phyloP scores from a whole-genome alignment of 495 filamentous ascomycete genomes.

The Penicillium simplicissimum region DNA sequence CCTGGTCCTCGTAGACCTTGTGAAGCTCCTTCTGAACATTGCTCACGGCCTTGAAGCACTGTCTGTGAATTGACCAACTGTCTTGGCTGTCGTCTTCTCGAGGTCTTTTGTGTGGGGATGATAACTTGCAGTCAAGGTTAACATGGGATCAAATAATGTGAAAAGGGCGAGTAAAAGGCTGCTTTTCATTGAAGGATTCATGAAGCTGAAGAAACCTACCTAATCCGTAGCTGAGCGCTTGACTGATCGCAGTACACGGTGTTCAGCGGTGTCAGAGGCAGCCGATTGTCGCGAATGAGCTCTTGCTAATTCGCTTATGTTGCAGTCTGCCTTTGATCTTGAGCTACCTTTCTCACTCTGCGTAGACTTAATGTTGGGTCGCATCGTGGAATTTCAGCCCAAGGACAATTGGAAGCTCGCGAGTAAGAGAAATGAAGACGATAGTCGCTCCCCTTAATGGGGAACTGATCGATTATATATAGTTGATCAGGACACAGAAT shows the following conservation, averaged over 20 bases:
- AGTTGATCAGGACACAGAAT: too few species aligned
- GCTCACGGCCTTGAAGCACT: not conserved
- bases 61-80: not conserved
- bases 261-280: not conserved
- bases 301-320: not conserved
- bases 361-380: not conserved
- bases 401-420: not conserved
- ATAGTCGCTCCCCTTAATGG: too few species aligned
- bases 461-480: too few species aligned
- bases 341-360: not conserved
- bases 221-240: not conserved
- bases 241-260: not conserved
- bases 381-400: conserved; percentile 1
- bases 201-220: not conserved
- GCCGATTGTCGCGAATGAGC: not conserved
- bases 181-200: not conserved
- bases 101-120: not conserved
- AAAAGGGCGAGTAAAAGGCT: not conserved
- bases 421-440: too few species aligned
- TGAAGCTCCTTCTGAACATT: not conserved
- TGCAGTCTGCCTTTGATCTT: not conserved
- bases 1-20: not conserved
- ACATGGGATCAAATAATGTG: not conserved
- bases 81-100: not conserved
- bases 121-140: not conserved